phyloP scores from a whole-genome alignment of 441 rosid species.

The Macaranga tanarius region DNA sequence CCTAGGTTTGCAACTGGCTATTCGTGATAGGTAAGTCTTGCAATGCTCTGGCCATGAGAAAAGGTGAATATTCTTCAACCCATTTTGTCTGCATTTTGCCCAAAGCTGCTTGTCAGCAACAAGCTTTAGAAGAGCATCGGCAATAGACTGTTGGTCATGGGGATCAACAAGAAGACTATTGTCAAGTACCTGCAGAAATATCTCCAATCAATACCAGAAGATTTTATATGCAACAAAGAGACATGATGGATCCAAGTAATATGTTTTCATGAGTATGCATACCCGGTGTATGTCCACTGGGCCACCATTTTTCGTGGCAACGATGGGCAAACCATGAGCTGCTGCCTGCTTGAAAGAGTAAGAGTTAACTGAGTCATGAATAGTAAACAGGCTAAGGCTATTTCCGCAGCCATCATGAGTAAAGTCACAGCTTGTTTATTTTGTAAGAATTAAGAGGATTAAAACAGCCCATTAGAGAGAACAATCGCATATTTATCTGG shows the following conservation, averaged over 20 bases:
- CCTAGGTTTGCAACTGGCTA: conserved; percentile 77
- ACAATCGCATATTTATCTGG: neutral
- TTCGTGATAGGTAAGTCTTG: conserved; percentile 66
- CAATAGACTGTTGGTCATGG: conserved; percentile 79
- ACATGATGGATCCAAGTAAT: neutral
- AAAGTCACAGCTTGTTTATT: neutral
- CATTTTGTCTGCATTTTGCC: conserved; percentile 84
- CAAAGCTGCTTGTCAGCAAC: conserved; percentile 85
- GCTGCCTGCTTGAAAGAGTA: conserved; percentile 62
- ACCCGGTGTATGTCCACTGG: conserved; percentile 90
- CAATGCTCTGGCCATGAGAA: conserved; percentile 97
- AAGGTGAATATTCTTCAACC: conserved; percentile 73
- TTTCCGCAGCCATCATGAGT: conserved; percentile 1
- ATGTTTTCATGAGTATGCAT: conserved; percentile 3
- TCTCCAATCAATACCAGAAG: conserved; percentile 7
- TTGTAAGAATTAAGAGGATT: neutral
- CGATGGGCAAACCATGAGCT: conserved; percentile 87
- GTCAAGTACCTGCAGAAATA: conserved; percentile 68
- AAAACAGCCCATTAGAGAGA: neutral
- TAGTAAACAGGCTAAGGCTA: neutral
- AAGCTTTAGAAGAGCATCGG: conserved; percentile 83
- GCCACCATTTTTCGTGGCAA: conserved; percentile 93
- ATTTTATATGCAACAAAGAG: neutral
- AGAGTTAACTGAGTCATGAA: neutral
- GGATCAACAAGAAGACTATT: conserved; percentile 92